A percentile compares a stretch with the other conserved stretches of the same genome.
Conservation (phyloP, 2,329 filamentous ascomycete genomes). For the Cladosporium halotolerans region DNA sequence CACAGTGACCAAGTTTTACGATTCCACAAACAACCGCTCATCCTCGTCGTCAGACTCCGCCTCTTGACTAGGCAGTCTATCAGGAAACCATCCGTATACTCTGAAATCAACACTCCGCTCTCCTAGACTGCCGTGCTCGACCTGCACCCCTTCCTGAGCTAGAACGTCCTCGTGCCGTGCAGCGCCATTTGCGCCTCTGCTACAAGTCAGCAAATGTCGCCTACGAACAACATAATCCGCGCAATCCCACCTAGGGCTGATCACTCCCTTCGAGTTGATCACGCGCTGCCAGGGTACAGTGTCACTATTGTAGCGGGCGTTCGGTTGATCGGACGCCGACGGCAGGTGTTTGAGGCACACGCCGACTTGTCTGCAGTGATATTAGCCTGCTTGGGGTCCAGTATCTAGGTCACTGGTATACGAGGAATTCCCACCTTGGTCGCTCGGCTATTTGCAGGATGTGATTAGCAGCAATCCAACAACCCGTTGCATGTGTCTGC, state of each 20-base stretch:
- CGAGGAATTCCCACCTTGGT: constrained; percentile 33
- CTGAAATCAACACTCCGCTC: constrained; percentile 42
- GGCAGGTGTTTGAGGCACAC: constrained; percentile 84
- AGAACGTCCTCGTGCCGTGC: constrained; percentile 42
- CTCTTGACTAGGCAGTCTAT: constrained; percentile 27
- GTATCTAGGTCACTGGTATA: too few relatives aligned
- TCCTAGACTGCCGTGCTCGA: constrained; percentile 40
- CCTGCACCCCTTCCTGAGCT: constrained; percentile 42
- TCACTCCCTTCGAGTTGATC: constrained; percentile 77
- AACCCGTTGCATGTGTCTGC: background rate
- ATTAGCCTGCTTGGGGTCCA: constrained; percentile 7
- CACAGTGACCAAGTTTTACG: too few relatives aligned
- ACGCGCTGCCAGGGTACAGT: constrained; percentile 95
- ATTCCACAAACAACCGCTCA: background rate
- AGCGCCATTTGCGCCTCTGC: constrained; percentile 37
- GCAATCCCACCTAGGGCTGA: constrained; percentile 68
- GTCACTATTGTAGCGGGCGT: constrained; percentile 57
- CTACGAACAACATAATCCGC: background rate
- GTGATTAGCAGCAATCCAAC: background rate
- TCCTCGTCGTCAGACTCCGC: constrained; percentile 14
- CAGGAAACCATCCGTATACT: constrained; percentile 45
- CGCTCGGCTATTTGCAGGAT: constrained; percentile 35
- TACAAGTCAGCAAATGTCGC: background rate
- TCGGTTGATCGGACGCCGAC: constrained; percentile 34
- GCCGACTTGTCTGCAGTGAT: constrained; percentile 67